phyloP scores from a whole-genome alignment of 352 stramenopile species.

The Pythium chondricola region DNA sequence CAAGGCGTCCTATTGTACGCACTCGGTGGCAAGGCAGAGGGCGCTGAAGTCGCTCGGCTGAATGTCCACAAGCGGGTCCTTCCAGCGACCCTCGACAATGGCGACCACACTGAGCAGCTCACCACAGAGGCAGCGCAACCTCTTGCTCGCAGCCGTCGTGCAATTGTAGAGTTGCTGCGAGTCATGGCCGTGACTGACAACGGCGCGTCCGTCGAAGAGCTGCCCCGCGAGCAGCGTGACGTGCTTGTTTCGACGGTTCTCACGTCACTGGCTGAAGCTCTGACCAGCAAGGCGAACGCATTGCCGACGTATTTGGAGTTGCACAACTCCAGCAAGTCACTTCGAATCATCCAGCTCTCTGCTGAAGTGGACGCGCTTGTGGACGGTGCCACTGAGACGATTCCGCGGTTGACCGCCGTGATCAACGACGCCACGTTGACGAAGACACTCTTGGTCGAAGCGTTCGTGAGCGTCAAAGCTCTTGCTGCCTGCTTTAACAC shows the following conservation, averaged over 20 bases:
- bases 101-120: slow-evolving; percentile 30
- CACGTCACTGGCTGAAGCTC: slow-evolving; percentile 40
- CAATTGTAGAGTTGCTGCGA: slow-evolving; percentile 40
- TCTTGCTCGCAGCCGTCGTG: slow-evolving; percentile 30
- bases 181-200: slow-evolving; percentile 30
- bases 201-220: slow-evolving; percentile 34
- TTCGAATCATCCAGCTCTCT: slow-evolving; percentile 47
- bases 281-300: slow-evolving; percentile 45
- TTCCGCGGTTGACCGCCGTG: slow-evolving; percentile 34
- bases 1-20: slow-evolving; percentile 47
- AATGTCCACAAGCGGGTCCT: slow-evolving; percentile 47
- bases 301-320: slow-evolving; percentile 49
- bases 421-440: slow-evolving; percentile 39
- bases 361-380: slow-evolving; percentile 45
- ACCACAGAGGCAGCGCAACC: slow-evolving; percentile 39
- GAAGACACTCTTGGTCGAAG: slow-evolving; percentile 46
- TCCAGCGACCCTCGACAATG: slow-evolving; percentile 18
- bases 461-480: slow-evolving; percentile 50
- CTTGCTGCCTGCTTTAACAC: slow-evolving; percentile 61
- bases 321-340: slow-evolving; percentile 30
- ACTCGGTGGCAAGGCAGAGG: slow-evolving; percentile 55
- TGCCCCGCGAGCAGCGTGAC: slow-evolving; percentile 55
- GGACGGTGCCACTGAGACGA: slow-evolving; percentile 23
- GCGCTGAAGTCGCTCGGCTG: slow-evolving; percentile 36
- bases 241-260: slow-evolving; percentile 53